Base-by-base conservation (phyloP, 202 grass and related monocot genomes). In the Hordeum pubiflorum region DNA sequence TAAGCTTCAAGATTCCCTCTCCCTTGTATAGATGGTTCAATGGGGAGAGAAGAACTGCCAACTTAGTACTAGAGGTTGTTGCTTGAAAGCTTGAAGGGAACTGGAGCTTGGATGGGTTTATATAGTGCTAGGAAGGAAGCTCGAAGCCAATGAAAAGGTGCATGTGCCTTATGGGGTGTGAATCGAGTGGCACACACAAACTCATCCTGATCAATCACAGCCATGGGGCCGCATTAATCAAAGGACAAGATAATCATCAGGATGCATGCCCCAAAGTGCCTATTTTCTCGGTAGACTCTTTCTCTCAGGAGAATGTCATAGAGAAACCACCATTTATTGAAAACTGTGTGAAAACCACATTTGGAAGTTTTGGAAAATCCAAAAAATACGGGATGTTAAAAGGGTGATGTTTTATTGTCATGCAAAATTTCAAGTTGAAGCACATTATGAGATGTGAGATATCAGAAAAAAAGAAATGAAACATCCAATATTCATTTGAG, bases 211-310 rank as follows among this genome's bases (percentile, higher is more conserved):
- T 27, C 26, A 27, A 27, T 27, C 26, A 27, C 26, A 27, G 26
- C 26, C 26, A 1, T 27, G 26, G 26, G 26, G 26, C 26, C 26
- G 26, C 26, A 27, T 27, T 27, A 27, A 27, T 1, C 26, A 27
- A 27, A 77, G 44, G 56, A 66, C 24, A 74, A 59, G 67, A 59
- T 59, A 83, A 74, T 70, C 39, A 55, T 75, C 22, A 83, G 48
- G 58, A 44, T 38, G 67, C 21, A 60, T 60, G 66, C 22, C 56
- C 75, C 3, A 13, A 74, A 72, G 75, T 68, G 63, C 39, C 44
- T 18, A 3, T 23, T n/a, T 59, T 21, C 20, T 21, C 20, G 3
- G 22, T 10, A 26, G 3, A 12, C 11, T 7, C 39, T 69, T 75
- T 32, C 31, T 32, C 31, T 32, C 31, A 32, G 31, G 31, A 32